Evolutionary conservation across 179 eudicot genomes (phyloP).

Genomic region (Gypsophila paniculata): DNA sequence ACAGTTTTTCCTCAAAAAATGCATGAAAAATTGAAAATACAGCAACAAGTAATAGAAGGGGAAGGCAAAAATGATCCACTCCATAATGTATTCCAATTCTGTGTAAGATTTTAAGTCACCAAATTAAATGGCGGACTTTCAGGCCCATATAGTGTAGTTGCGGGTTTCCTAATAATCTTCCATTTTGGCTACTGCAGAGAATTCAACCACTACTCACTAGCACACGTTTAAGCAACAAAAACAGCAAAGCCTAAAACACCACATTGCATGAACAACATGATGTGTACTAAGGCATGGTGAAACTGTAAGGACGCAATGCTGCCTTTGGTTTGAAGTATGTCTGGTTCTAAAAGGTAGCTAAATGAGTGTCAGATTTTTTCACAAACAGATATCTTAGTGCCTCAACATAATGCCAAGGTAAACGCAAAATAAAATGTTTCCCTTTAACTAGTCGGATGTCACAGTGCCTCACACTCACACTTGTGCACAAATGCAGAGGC

Average conservation of each 20-base stretch:
- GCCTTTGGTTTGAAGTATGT: not conserved
- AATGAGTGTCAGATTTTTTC: not conserved
- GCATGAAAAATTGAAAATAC: not conserved
- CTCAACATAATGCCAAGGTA: slow-evolving; percentile 12
- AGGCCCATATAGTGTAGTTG: not conserved
- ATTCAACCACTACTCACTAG: not conserved
- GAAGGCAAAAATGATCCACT: not conserved
- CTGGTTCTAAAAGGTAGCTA: not conserved
- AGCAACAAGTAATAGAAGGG: not conserved
- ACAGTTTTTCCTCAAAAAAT: too few relatives aligned
- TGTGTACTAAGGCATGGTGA: not conserved
- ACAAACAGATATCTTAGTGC: slow-evolving; percentile 7
- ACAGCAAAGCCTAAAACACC: not conserved
- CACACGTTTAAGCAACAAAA: not conserved
- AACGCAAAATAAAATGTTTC: not conserved
- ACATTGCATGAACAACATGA: not conserved
- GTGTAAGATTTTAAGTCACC: not conserved
- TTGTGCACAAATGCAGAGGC: too few relatives aligned
- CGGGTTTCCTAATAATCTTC: not conserved
- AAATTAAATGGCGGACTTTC: not conserved
- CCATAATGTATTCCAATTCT: not conserved
- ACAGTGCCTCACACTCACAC: not conserved
- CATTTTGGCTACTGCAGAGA: not conserved
- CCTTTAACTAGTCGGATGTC: too few relatives aligned
- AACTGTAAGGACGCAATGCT: not conserved